Evolutionary conservation across 495 filamentous ascomycete species (phyloP).

Genomic region (Trichocladium antarcticum): DNA sequence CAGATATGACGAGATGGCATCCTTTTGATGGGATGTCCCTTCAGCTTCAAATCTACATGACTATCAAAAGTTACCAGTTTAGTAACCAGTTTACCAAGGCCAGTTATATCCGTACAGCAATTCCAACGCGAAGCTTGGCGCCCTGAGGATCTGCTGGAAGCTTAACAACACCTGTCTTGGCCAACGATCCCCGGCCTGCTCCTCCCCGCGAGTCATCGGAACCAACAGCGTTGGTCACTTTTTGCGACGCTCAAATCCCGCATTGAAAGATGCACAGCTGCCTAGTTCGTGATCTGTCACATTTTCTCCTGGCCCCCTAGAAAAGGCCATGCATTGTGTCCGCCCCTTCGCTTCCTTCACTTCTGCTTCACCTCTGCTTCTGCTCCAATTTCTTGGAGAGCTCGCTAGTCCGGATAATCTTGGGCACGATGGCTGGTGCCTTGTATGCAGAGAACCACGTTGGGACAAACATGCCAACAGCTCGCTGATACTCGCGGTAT

Average conservation of each 20-base stretch:
- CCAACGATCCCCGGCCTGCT: not conserved
- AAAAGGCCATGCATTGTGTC: no score
- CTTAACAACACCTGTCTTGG: not conserved
- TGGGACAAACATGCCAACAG: slow-evolving; percentile 75
- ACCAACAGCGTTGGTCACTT: not conserved
- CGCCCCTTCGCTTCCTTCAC: not conserved
- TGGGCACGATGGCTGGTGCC: slow-evolving; percentile 21
- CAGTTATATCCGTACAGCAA: not conserved
- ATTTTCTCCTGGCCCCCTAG: no score
- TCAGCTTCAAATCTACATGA: no score
- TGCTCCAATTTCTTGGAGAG: slow-evolving; percentile 28
- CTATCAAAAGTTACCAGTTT: no score
- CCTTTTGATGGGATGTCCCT: no score
- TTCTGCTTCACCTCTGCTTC: slow-evolving; percentile 26
- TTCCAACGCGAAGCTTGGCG: no score
- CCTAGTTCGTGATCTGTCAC: no score
- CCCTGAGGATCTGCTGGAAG: not conserved
- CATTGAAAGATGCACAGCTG: no score
- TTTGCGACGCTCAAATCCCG: not conserved
- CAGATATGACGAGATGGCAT: no score
- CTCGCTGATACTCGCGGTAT: slow-evolving; percentile 72
- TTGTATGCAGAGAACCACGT: slow-evolving; percentile 33
- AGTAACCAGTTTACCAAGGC: not conserved
- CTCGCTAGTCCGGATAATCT: slow-evolving; percentile 39
- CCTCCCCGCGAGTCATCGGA: slow-evolving; percentile 1